phyloP scores from a whole-genome alignment of 2,329 filamentous ascomycete species.

The Diplodia corticola region DNA sequence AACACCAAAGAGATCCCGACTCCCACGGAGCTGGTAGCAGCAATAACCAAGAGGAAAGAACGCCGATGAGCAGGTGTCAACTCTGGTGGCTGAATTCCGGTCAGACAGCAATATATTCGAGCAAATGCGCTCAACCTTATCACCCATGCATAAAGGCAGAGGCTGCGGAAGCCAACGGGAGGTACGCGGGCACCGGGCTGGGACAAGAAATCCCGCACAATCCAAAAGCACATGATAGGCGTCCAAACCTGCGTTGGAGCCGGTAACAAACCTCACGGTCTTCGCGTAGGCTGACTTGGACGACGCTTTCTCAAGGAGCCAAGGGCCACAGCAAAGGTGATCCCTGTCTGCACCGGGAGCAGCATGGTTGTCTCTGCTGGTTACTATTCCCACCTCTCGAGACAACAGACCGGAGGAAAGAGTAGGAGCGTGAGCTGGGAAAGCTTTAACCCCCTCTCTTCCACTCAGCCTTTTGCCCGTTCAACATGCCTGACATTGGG shows the following conservation, averaged over 20 bases:
- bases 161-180: not conserved
- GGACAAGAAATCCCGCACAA: not conserved
- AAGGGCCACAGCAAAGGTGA: not conserved
- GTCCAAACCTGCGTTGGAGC: not conserved
- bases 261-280: not conserved
- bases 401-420: not conserved
- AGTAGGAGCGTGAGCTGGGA: not conserved
- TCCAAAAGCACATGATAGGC: not conserved
- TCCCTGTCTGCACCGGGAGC: no score
- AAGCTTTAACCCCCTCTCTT: not conserved
- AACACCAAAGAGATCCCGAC: no score
- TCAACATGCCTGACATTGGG: not conserved
- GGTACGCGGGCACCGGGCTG: not conserved
- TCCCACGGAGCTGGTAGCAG: no score
- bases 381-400: not conserved
- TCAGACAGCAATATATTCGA: no score
- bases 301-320: not conserved
- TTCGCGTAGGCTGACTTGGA: not conserved
- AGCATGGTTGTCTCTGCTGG: not conserved
- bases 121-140: not conserved
- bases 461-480: not conserved
- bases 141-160: not conserved
- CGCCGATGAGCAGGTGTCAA: no score
- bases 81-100: no score
- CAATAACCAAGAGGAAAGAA: no score